phyloP scores from a whole-genome alignment of 2,329 filamentous ascomycete genomes.

The Capronia coronata region DNA sequence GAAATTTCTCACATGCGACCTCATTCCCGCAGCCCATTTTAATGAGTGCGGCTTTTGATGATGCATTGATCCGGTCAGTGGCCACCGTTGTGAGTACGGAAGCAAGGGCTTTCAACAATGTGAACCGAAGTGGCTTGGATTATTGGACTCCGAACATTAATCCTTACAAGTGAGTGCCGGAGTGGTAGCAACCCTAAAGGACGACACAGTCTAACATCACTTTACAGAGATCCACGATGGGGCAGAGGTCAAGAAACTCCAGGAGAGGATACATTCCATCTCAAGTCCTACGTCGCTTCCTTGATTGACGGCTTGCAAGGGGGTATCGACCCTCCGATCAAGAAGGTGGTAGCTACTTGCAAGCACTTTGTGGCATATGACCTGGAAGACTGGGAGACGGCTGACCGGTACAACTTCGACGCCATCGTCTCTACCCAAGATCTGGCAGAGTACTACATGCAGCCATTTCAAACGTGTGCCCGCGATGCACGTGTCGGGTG shows the following conservation, averaged over 20 bases:
- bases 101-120: constrained; percentile 60
- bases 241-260: constrained; percentile 57
- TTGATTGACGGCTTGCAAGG: constrained; percentile 52
- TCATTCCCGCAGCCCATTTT: constrained; percentile 60
- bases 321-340: constrained; percentile 36
- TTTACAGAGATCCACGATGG: constrained; percentile 53
- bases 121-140: constrained; percentile 49
- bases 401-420: constrained; percentile 50
- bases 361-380: constrained; percentile 58
- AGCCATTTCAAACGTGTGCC: constrained; percentile 58
- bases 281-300: constrained; percentile 48
- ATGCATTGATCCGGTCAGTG: constrained; percentile 53
- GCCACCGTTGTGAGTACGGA: constrained; percentile 52
- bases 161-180: constrained; percentile 39
- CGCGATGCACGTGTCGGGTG: constrained; percentile 44
- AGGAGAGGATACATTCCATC: constrained; percentile 50
- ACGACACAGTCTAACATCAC: not conserved
- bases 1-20: constrained; percentile 54
- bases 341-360: constrained; percentile 50
- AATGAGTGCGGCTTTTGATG: constrained; percentile 58
- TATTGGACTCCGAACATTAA: constrained; percentile 65
- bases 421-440: constrained; percentile 52
- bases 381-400: constrained; percentile 44
- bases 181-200: too few relatives aligned
- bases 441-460: constrained; percentile 61